Percentiles rank a stretch among this genome's conserved stretches.
phyloP scores from a whole-genome alignment of 345 rosid genomes.

The Linum lewisii region DNA sequence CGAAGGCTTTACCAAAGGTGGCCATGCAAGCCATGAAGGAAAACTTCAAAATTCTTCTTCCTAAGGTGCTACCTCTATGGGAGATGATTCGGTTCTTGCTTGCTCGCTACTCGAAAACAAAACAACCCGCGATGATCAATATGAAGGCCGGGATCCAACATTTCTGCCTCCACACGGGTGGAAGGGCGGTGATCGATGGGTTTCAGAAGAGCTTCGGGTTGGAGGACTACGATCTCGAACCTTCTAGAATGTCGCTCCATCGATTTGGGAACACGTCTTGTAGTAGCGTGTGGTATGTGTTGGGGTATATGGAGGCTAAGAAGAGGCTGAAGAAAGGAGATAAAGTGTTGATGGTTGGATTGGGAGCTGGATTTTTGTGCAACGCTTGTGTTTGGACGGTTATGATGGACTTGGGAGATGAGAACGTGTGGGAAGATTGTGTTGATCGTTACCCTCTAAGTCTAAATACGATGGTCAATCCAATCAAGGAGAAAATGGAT shows the following conservation, averaged over 20 bases:
- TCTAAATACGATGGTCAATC: not conserved
- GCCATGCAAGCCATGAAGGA: not conserved
- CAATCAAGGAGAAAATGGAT: not conserved
- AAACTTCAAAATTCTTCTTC: not conserved
- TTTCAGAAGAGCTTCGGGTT: not conserved
- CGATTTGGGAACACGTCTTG: not conserved
- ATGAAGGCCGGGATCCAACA: not conserved
- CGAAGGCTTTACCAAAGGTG: not conserved
- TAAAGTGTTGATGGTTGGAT: not conserved
- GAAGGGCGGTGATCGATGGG: not conserved
- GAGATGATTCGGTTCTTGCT: not conserved
- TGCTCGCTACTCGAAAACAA: not conserved
- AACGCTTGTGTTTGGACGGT: not conserved
- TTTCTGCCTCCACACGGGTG: not conserved
- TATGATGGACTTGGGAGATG: not conserved
- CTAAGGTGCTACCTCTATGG: not conserved
- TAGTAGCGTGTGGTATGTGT: not conserved
- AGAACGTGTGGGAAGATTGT: not conserved
- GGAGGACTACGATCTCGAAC: not conserved
- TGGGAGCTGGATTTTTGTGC: not conserved
- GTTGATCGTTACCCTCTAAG: not conserved
- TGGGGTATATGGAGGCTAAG: not conserved
- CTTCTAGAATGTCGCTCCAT: not conserved
- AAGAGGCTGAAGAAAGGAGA: not conserved
- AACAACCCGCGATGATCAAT: not conserved